Base-by-base conservation (phyloP, 495 filamentous ascomycete genomes). In the Xylaria flabelliformis region DNA sequence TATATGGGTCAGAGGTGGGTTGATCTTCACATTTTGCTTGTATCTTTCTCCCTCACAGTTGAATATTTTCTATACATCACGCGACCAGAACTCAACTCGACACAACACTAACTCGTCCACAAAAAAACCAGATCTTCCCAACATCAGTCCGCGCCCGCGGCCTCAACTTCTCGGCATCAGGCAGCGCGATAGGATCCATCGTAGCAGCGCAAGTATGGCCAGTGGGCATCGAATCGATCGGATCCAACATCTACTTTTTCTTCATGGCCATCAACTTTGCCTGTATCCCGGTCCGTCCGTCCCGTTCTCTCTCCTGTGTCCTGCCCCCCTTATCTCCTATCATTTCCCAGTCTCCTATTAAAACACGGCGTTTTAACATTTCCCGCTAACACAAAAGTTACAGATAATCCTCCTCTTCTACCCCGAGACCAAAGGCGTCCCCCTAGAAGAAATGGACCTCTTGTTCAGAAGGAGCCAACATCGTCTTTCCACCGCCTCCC, bases 221-320 rank as follows among this genome's bases (percentile, higher is more conserved):
- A 0, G 80, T 89, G 2, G 87, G 83, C 5, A 85, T 89, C 55
- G 79, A 82, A 34, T 78, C 79, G 32, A 82, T 89, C 9, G 87
- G 87, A 0, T 84, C 84, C n/a, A 86, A 83, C 48, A 87, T 88
- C 3, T 89, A 89, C 73, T 87, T 89, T 73, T 87, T 89, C 55
- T 89, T 90, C 71, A 88, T 88, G 83, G 77, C 80, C 15, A 80
- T 88, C 29, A 89, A 89, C 74, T 24, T 88, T 19, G 78, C 78
- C 17, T 87, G 85, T 34, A 82, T 87, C 13, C 81, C 85, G 0
- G 83, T 84, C 75, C 72, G 81, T 74, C 29, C 17, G 26, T 29
- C 26, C n/a, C 0, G 15, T 46, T 9, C 44, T 24, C 12, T 17
- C 44, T 8, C 10, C 21, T 26, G 2, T 1, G 21, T 19, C 26